These are phyloP conservation scores for Citrus cavaleriei DNA, from an alignment of 345 rosid genomes.

Conservation along the genomic window DNA sequence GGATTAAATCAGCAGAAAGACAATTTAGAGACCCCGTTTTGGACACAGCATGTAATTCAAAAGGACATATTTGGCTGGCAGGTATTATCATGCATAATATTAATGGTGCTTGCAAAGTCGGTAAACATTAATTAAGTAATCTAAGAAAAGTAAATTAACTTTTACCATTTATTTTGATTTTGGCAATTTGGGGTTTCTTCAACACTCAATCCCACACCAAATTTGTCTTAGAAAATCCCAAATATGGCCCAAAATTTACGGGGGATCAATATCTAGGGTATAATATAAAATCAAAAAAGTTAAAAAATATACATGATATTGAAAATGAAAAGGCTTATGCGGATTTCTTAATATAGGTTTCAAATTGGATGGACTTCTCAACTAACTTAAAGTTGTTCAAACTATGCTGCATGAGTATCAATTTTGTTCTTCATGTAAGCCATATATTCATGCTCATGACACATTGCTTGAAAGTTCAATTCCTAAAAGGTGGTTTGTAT, in stretches of 20 bases:
- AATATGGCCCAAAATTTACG: neutral
- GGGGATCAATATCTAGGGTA: neutral
- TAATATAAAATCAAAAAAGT: neutral
- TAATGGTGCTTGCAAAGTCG: constrained; percentile 11
- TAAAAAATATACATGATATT: neutral
- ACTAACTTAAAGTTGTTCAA: neutral
- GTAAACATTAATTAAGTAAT: constrained; percentile 2
- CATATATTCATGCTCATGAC: neutral
- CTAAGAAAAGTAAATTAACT: neutral
- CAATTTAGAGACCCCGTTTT: neutral
- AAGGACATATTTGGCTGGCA: constrained; percentile 18
- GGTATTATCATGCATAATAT: constrained; percentile 11
- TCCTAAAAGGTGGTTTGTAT: neutral
- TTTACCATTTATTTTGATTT: neutral
- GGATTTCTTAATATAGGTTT: neutral
- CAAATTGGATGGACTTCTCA: neutral
- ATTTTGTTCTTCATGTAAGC: neutral
- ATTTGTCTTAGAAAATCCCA: neutral
- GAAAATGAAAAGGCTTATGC: neutral
- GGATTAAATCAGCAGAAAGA: constrained; percentile 12
- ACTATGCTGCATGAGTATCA: neutral
- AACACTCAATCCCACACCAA: neutral
- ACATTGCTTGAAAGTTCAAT: neutral
- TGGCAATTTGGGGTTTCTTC: neutral
- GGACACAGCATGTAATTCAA: constrained; percentile 1